Conservation (phyloP, 345 rosid species). For the Dipteronia sinensis region DNA sequence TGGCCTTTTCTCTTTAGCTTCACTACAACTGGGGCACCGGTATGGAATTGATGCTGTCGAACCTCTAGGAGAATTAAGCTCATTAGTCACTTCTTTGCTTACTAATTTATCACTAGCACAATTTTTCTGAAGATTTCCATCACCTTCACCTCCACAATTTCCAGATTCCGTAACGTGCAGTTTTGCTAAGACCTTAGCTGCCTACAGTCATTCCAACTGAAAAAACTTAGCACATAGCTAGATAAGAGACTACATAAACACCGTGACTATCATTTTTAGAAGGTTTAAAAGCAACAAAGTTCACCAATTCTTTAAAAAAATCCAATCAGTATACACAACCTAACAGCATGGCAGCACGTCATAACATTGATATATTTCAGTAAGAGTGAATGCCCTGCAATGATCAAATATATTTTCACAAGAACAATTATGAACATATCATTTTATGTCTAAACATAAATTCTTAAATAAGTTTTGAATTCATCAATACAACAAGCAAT, state of each 20-base stretch:
- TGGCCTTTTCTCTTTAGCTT: conserved; percentile 26
- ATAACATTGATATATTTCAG: not conserved
- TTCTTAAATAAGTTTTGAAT: not conserved
- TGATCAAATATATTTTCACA: not conserved
- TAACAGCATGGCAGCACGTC: not conserved
- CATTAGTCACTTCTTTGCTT: conserved; percentile 25
- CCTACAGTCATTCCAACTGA: conserved; percentile 42
- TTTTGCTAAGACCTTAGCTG: conserved; percentile 64
- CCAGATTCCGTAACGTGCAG: conserved; percentile 49
- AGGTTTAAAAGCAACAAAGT: not conserved
- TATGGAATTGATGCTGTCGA: conserved; percentile 33
- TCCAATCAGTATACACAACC: not conserved
- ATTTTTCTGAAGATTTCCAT: conserved; percentile 22
- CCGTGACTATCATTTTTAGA: not conserved
- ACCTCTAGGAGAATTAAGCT: conserved; percentile 15
- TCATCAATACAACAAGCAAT: not conserved
- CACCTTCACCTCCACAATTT: conserved; percentile 33
- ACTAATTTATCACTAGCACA: conserved; percentile 18
- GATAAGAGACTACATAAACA: conserved; percentile 1
- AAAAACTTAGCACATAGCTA: conserved; percentile 10
- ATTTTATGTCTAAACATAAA: conserved; percentile 1
- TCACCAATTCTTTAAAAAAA: not conserved
- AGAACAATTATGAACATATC: not conserved
- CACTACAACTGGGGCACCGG: conserved; percentile 19
- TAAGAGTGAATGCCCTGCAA: not conserved